A percentile compares a stretch with the other conserved stretches of the same genome.
phyloP scores from a whole-genome alignment of 2,329 filamentous ascomycete species.

The Colletotrichum sp. region DNA sequence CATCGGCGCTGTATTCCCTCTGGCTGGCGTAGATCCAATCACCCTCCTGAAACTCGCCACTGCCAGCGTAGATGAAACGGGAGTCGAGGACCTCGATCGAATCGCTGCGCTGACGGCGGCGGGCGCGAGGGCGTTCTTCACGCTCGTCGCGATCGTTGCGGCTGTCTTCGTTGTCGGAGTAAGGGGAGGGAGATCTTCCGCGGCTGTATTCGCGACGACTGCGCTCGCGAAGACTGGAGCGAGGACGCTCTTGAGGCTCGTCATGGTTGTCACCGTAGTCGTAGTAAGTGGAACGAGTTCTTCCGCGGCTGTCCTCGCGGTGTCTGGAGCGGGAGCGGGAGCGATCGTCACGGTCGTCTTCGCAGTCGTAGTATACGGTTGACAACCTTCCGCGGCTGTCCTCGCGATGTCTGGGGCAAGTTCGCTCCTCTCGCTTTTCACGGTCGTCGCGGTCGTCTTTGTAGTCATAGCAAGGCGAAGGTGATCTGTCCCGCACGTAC shows the following conservation, averaged over 20 bases:
- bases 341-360: rapidly evolving
- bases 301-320: background rate
- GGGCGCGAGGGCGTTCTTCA: background rate
- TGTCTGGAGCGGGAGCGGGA: background rate
- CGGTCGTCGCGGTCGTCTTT: rapidly evolving
- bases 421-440: no score
- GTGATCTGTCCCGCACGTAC: rapidly evolving
- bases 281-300: background rate
- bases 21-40: background rate
- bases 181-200: background rate
- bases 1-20: background rate
- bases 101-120: background rate
- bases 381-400: background rate
- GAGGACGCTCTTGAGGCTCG: rapidly evolving
- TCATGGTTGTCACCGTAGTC: rapidly evolving
- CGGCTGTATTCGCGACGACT: background rate
- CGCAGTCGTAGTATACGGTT: background rate
- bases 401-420: no score
- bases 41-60: background rate
- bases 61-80: background rate
- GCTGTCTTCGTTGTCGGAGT: background rate
- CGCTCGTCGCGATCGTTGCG: background rate
- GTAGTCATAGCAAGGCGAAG: background rate
- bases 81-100: background rate
- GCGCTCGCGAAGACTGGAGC: background rate